Percentiles rank a stretch among this genome's conserved stretches.
Conservation (phyloP, 495 filamentous ascomycete species). For the Xylaria acuta region DNA sequence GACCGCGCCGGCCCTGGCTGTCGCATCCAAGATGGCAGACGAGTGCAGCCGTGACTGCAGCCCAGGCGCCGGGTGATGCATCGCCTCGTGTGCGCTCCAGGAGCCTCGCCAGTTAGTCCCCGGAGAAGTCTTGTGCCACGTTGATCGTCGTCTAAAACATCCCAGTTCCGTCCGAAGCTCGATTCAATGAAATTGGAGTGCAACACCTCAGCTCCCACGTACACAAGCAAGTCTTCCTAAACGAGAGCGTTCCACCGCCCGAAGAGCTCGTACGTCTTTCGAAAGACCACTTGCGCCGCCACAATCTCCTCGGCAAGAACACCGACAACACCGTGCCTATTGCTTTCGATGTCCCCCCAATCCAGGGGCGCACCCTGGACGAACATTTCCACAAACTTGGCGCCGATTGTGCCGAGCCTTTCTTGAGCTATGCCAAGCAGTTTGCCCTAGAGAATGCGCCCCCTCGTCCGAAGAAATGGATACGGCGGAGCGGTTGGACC, state of each 20-base stretch:
- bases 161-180: conserved; percentile 63
- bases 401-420: conserved; percentile 88
- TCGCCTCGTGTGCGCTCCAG: conserved; percentile 33
- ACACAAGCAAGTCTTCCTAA: conserved; percentile 78
- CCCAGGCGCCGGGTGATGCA: conserved; percentile 29
- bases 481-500: conserved; percentile 86
- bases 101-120: conserved; percentile 43
- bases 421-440: conserved; percentile 72
- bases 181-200: conserved; percentile 91
- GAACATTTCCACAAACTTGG: conserved; percentile 96
- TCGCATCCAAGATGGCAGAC: conserved; percentile 50
- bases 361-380: conserved; percentile 83
- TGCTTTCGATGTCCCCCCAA: conserved; percentile 79
- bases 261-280: conserved; percentile 77
- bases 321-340: conserved; percentile 76
- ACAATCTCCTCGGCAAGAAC: conserved; percentile 90
- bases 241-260: conserved; percentile 56
- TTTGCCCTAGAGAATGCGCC: conserved; percentile 72
- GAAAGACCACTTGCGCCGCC: conserved; percentile 79
- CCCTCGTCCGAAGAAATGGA: conserved; percentile 79
- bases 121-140: conserved; percentile 11
- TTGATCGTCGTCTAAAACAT: conserved; percentile 34
- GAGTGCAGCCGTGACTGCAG: conserved; percentile 28
- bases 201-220: conserved; percentile 88
- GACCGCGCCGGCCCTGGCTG: conserved; percentile 31